Base-by-base conservation (phyloP, 176 grass and related monocot genomes). In the Rhipidocladum racemiflorum region DNA sequence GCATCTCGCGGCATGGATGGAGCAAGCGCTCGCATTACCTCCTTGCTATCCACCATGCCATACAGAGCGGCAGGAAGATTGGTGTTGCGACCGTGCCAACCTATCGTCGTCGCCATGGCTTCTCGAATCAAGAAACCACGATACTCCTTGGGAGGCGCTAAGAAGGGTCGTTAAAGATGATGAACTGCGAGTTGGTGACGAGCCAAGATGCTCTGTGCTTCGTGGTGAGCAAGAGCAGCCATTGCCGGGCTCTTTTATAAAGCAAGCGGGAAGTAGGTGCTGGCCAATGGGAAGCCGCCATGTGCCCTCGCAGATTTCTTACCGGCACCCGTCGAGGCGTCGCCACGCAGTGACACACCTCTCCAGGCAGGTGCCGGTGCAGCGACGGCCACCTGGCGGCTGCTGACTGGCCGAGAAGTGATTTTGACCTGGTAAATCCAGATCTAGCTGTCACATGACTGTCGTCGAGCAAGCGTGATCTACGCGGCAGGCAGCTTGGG, bases 71-170 rank as follows among this genome's bases (percentile, higher is more conserved):
- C 81, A 12, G 78, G 71, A 55, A 87, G 30, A 3, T 16, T 50
- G 38, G 25, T 79, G 29, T 32, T 51, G 30, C 36, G 59, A 10
- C 69, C 67, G 53, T 82, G 81, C 70, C 88, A 84, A 56, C 92
- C 90, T 65, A 84, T 49, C 67, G 86, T 89, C 81, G 86, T 81
- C 43, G 84, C 86, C 87, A 94, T 97, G 83, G 34, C 73, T 79
- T 81, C 7, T 21, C 36, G 50, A 56, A 55, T 40, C 68, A 75
- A 23, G 46, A 88, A 72, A 71, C 7, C 38, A 44, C 34, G 7
- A 57, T 1, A 42, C 43, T 18, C n/a, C 23, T 25, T 4, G 23
- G 28, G 7, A 64, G n/a, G n/a, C n/a, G 61, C 61, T 20, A 23
- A 66, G 28, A 17, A 44, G 16, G 77, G 75, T 30, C 65, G 75